Base-by-base conservation (phyloP, 2,329 filamentous ascomycete genomes). In the Phyllosticta citrichinensis region DNA sequence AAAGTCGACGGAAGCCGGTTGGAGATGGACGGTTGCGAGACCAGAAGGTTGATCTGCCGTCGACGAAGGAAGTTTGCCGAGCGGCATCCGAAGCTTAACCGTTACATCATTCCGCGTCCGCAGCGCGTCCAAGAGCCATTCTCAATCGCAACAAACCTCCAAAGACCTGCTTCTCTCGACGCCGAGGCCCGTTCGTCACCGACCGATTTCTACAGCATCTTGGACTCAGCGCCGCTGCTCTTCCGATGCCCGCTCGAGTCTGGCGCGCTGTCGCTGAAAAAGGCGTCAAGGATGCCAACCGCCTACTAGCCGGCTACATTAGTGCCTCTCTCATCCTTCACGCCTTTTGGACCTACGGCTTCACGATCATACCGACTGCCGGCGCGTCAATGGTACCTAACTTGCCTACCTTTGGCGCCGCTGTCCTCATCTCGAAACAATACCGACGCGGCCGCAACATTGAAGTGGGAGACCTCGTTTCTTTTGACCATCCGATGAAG, bases 371-470 rank as follows among this genome's bases (percentile, higher is more conserved):
- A 20, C 74, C 78, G 3, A 85, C 85, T 17, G 78, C 79, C 25
- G 93, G 93, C 1, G 85, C 91, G 3, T 93, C 88, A 19, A 97
- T 97, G 94, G 82, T 94, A 57, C 93, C 93, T 8, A 96, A 91
- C 0, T 85, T 97, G 63, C 79, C 81, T 24, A 79, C 85, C 1
- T 73, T 79, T 9, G 86, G 86, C 61, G 87, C 93, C 69, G 85
- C 79, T 73, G 79, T 93, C 55, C 72, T 92, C 12, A 82, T 89
- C 58, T 85, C 85, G 63, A 85, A 85, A 66, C 76, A 79, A n/a
- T 82, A 87, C 73, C 83, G 87, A 6, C 79, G 83, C 30, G 93
- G 93, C 3, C 83, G 87, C 22, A 79, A 77, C 12, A 74, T 89
- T 35, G 70, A 75, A 56, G 86, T 96, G n/a, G 94, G 94, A 27